Evolutionary conservation across 129 eudicot genomes (phyloP), one percentile per base, ranked within the genome.

Genomic region (Logfia minima): DNA sequence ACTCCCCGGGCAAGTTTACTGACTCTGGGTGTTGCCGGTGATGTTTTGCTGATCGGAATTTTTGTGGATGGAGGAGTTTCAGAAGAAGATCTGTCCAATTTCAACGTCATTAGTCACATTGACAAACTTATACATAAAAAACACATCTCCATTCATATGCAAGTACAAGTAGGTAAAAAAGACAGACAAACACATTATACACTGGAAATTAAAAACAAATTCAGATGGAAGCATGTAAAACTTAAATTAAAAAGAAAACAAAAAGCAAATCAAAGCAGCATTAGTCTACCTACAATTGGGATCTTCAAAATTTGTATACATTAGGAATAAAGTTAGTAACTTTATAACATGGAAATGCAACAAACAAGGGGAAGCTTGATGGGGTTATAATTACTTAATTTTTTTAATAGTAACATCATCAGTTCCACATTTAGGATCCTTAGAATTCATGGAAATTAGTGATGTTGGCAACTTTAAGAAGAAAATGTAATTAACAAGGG

Each of bases 21-120:
- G 32, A 83, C 86, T 74, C 90, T 85, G 16, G 96, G 92, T 51
- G 96, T 87, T 56, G 96, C 91, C 18, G 89, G 88, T 55, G 96
- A 76, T 70, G 88, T 83, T 87, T 88, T 90, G 48, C 77, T 77
- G 77, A 75, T 83, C 17, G 96, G 87, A 81, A 81, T 79, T 21
- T 79, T 89, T 55, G 86, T 68, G 45, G 84, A 18, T 16, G 84
- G 84, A 18, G 84, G 84, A 14, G 84, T 81, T 31, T 81, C 84
- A 4, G 75, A 62, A 63, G 70, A 77, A 75, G 96, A 88, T 88
- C 96, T 87, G 79, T 66, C 53, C 5, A 79, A 77, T 75, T 67
- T 75, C 32, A 75, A 58, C 65, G 68, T 68, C 41, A 67, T 74
- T 4, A 80, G 39, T 31, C 72, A 79, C 66, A 80, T 55, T 67